A percentile compares a stretch with the other conserved stretches of the same genome.
These are phyloP conservation scores for Solanum megistacrolobum DNA, from an alignment of 257 asterid species.

Conservation along the genomic window DNA sequence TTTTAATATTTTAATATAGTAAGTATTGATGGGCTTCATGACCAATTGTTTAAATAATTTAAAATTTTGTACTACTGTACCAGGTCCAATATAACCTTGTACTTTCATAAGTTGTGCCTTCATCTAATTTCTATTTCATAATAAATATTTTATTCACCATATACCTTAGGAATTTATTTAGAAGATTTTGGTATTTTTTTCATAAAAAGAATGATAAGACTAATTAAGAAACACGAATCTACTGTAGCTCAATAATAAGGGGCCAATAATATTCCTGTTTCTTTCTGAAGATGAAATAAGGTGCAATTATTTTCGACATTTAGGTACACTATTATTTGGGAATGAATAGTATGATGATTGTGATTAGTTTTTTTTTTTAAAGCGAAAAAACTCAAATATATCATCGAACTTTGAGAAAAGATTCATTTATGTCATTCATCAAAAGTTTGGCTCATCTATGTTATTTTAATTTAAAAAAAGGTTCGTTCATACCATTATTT, in stretches of 20 bases:
- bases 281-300: neutral
- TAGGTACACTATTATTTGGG: neutral
- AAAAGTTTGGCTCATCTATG: too few species aligned
- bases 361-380: neutral
- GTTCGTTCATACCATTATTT: too few species aligned
- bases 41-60: neutral
- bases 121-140: neutral
- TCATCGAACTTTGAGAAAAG: neutral
- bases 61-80: neutral
- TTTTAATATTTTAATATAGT: neutral
- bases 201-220: neutral
- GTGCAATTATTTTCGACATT: neutral
- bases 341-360: neutral
- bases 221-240: neutral
- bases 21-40: neutral
- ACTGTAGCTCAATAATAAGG: neutral
- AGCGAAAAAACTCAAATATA: neutral
- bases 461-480: rapidly evolving
- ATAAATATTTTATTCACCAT: neutral
- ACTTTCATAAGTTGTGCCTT: neutral
- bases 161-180: neutral
- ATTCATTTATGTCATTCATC: neutral
- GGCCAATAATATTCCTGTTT: neutral
- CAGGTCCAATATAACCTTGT: neutral
- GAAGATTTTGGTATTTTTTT: neutral